These are phyloP conservation scores for Cryptococcus sp. DNA, from an alignment of 1,284 basidiomycete species.

Conservation along the genomic window DNA sequence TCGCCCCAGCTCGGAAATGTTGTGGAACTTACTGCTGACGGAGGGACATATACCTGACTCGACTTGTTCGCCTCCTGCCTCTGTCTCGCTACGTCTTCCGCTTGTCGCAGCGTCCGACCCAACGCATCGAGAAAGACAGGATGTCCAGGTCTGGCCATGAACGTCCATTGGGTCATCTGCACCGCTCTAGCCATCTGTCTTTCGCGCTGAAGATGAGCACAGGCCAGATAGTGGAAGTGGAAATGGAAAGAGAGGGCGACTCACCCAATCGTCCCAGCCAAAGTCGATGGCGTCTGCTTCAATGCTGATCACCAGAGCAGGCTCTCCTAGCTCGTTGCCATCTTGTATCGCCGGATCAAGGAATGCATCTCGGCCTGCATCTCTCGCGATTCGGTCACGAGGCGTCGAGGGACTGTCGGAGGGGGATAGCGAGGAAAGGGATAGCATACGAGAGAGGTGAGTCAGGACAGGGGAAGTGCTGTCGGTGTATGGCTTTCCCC, in stretches of 20 bases:
- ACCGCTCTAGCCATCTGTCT: conserved; percentile 28
- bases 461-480: conserved; percentile 22
- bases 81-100: conserved; percentile 18
- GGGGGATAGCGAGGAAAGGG: conserved; percentile 15
- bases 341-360: background rate
- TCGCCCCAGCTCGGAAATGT: background rate
- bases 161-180: conserved; percentile 40
- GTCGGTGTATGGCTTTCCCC: conserved; percentile 31
- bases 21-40: conserved; percentile 24
- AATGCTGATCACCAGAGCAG: conserved; percentile 25
- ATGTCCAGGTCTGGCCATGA: conserved; percentile 37
- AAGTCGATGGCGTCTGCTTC: conserved; percentile 39
- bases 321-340: background rate
- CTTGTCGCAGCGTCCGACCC: conserved; percentile 25
- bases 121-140: conserved; percentile 37
- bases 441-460: conserved; percentile 27
- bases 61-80: conserved; percentile 15
- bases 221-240: background rate
- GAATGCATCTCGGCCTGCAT: background rate
- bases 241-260: background rate
- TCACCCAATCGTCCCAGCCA: conserved; percentile 29
- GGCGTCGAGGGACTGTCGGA: background rate
- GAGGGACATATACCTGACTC: conserved; percentile 22
- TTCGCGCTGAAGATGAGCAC: conserved; percentile 15
- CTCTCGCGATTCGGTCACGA: conserved; percentile 7